Evolutionary conservation across 345 rosid genomes (phyloP).

Genomic region (Ceriops decandra): DNA sequence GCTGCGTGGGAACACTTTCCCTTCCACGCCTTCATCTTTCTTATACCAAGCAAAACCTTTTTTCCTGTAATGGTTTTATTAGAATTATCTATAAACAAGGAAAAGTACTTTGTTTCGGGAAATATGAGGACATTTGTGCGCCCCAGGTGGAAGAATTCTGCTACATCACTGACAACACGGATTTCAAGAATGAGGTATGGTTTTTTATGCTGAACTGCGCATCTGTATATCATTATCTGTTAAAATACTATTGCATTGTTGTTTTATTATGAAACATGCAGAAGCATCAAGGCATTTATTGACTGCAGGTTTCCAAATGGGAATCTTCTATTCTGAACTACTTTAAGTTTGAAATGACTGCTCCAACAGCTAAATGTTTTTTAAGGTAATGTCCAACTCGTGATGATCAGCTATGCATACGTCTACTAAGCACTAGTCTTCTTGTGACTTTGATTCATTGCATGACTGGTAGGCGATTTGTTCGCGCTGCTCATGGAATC

Average conservation of each 20-base stretch:
- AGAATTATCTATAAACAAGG: constrained; percentile 9
- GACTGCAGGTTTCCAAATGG: constrained; percentile 82
- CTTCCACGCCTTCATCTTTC: neutral
- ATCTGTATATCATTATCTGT: neutral
- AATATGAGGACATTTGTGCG: constrained; percentile 89
- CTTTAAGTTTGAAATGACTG: constrained; percentile 88
- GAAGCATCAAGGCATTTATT: constrained; percentile 6
- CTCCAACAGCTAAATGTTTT: constrained; percentile 85
- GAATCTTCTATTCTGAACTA: constrained; percentile 77
- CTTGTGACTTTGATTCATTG: constrained; percentile 16
- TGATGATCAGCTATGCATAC: neutral
- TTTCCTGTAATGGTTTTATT: neutral
- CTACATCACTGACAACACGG: constrained; percentile 91
- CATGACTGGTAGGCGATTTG: constrained; percentile 59
- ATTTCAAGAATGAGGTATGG: constrained; percentile 75
- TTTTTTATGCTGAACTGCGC: neutral
- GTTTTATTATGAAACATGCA: neutral
- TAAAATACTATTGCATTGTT: constrained; percentile 3
- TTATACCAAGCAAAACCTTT: neutral
- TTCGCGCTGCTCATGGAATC: constrained; percentile 78
- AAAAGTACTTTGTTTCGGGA: constrained; percentile 38
- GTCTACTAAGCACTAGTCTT: neutral
- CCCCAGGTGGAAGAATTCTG: constrained; percentile 94
- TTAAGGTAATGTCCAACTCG: constrained; percentile 47
- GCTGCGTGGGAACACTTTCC: constrained; percentile 60